Conservation (phyloP, 495 filamentous ascomycete species). For the Neurospora sp. region DNA sequence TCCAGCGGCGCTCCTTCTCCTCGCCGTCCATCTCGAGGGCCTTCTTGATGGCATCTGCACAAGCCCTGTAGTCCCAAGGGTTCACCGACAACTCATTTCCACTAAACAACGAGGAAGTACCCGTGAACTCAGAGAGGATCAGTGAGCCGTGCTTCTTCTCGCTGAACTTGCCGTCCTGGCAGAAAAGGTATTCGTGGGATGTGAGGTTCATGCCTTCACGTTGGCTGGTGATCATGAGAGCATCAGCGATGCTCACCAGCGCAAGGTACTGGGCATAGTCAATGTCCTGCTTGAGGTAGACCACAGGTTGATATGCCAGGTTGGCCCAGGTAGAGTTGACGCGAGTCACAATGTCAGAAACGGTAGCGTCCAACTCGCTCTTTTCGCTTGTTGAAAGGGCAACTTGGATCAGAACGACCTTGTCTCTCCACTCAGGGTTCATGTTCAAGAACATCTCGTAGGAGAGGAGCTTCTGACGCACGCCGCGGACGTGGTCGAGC, state of each 20-base stretch:
- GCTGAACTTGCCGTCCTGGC: constrained; percentile 69
- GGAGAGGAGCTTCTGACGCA: constrained; percentile 82
- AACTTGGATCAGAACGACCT: constrained; percentile 85
- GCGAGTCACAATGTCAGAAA: constrained; percentile 84
- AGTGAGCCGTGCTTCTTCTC: constrained; percentile 75
- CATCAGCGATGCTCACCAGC: constrained; percentile 77
- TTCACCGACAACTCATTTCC: constrained; percentile 73
- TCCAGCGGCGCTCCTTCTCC: constrained; percentile 67
- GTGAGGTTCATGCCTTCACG: constrained; percentile 95
- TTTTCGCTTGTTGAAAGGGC: constrained; percentile 82
- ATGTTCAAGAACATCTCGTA: constrained; percentile 92
- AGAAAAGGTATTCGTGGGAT: constrained; percentile 84
- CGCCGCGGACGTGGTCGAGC: constrained; percentile 81
- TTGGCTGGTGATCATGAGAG: constrained; percentile 83
- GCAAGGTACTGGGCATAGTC: constrained; percentile 84
- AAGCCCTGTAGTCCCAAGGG: constrained; percentile 85
- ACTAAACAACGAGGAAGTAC: constrained; percentile 75
- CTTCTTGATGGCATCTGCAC: constrained; percentile 68
- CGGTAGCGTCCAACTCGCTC: constrained; percentile 71
- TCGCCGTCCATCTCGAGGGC: constrained; percentile 66
- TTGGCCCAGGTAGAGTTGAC: constrained; percentile 85
- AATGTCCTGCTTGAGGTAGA: constrained; percentile 93
- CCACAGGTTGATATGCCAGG: constrained; percentile 77
- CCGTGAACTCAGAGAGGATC: constrained; percentile 89
- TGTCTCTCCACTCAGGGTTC: constrained; percentile 77